Evolutionary conservation across 2,329 filamentous ascomycete genomes (phyloP).

Genomic region (Sporothrix schenckii): DNA sequence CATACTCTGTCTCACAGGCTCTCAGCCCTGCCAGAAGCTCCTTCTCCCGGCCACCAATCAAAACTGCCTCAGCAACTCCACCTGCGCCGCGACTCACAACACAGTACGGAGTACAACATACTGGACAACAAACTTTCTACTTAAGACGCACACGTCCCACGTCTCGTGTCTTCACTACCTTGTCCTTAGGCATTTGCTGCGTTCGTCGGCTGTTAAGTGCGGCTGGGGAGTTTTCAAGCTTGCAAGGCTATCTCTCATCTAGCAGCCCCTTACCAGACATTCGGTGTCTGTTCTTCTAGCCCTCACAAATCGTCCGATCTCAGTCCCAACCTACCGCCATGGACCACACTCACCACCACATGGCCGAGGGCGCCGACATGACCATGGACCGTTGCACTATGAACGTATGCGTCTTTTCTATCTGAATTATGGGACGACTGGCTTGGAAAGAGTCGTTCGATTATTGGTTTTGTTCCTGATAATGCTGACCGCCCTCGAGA

Average conservation of each 20-base stretch:
- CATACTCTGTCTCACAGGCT: no score
- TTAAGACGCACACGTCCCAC: not conserved
- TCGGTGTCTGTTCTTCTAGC: not conserved
- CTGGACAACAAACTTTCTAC: constrained; percentile 2
- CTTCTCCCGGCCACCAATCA: constrained; percentile 30
- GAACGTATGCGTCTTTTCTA: constrained; percentile 66
- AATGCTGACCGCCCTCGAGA: constrained; percentile 55
- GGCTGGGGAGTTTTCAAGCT: not conserved
- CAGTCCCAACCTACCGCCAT: constrained; percentile 39
- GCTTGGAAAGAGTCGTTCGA: not conserved
- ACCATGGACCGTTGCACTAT: constrained; percentile 77
- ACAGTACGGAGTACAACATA: not conserved
- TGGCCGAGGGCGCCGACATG: constrained; percentile 61
- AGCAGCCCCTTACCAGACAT: not conserved
- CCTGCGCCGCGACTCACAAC: constrained; percentile 1
- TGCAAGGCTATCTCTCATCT: not conserved
- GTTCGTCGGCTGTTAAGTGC: not conserved
- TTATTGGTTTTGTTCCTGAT: not conserved
- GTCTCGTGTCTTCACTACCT: not conserved
- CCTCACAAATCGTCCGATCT: not conserved
- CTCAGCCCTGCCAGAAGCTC: constrained; percentile 12
- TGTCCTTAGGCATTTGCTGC: not conserved
- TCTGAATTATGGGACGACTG: not conserved
- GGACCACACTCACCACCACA: constrained; percentile 51
- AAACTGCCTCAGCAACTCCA: constrained; percentile 33